These are phyloP conservation scores for Volutella citrinella DNA, from an alignment of 2,329 filamentous ascomycete species.

Conservation along the genomic window DNA sequence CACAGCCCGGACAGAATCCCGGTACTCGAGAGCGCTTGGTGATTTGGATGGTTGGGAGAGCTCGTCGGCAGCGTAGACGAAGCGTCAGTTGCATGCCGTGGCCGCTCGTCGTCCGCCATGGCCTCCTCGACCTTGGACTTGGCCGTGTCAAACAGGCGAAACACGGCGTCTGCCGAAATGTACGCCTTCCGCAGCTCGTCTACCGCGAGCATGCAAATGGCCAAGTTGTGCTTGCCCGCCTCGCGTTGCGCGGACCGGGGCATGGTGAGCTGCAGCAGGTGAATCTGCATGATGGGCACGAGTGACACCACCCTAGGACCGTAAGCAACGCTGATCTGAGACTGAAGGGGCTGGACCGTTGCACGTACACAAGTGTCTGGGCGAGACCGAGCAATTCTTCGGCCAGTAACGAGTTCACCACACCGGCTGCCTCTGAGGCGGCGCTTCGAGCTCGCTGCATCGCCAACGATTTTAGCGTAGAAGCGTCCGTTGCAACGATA, in stretches of 20 bases:
- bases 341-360: too few species aligned
- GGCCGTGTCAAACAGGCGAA: conserved; percentile 6
- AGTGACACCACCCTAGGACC: conserved; percentile 1
- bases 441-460: conserved; percentile 4
- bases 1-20: too few species aligned
- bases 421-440: conserved; percentile 4
- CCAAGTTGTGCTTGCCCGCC: conserved; percentile 8
- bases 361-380: conserved; percentile 1
- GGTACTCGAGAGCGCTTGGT: too few species aligned
- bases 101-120: too few species aligned
- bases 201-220: conserved; percentile 7
- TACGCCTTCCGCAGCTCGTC: conserved; percentile 10
- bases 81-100: too few species aligned
- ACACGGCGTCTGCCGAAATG: conserved; percentile 8
- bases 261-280: conserved; percentile 6
- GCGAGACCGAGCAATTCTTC: conserved; percentile 5
- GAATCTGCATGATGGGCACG: conserved; percentile 7
- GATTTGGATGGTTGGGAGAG: too few species aligned
- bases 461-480: neutral
- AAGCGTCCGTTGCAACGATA: neutral
- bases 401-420: conserved; percentile 6
- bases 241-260: neutral
- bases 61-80: too few species aligned
- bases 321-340: too few species aligned
- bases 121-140: conserved; percentile 8